Conservation (phyloP, 163 green algal genomes). For the Scenedesmus sp. region DNA sequence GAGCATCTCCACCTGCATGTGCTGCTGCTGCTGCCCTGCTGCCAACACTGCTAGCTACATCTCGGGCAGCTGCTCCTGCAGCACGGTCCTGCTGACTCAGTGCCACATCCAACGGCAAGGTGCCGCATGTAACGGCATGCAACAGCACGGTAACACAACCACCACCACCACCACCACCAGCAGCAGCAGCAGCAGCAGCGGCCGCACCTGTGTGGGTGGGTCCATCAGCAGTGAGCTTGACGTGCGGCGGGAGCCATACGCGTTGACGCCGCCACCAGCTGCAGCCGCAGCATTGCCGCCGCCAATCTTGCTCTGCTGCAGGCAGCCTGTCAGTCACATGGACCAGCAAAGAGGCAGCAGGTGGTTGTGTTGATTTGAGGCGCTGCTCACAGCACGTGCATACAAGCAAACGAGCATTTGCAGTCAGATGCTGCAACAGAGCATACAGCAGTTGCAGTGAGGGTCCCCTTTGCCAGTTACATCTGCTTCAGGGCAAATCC, state of each 20-base stretch:
- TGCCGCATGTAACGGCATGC: neutral
- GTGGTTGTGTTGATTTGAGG: neutral
- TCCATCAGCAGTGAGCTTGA: slow-evolving; percentile 71
- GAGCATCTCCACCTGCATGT: too few relatives aligned
- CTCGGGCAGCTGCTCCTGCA: too few relatives aligned
- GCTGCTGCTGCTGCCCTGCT: too few relatives aligned
- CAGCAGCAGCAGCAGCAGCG: neutral
- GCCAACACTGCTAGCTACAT: too few relatives aligned
- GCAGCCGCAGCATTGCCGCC: slow-evolving; percentile 60
- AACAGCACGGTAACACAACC: neutral
- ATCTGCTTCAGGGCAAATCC: too few relatives aligned
- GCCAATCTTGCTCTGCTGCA: slow-evolving; percentile 67
- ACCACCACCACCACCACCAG: neutral
- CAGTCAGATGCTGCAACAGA: neutral
- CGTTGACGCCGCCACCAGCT: slow-evolving; percentile 52
- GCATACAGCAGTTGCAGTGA: too few relatives aligned
- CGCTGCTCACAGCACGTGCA: neutral
- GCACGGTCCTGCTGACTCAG: too few relatives aligned
- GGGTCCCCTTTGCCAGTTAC: too few relatives aligned
- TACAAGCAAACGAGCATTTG: neutral
- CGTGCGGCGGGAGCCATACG: slow-evolving; percentile 61
- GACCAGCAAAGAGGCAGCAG: neutral
- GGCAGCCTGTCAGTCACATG: slow-evolving; percentile 51
- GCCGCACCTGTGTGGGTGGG: slow-evolving; percentile 31
- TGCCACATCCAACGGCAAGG: neutral